Conservation (phyloP, 768 basidiomycete genomes). For the Tephrocybe sp. region DNA sequence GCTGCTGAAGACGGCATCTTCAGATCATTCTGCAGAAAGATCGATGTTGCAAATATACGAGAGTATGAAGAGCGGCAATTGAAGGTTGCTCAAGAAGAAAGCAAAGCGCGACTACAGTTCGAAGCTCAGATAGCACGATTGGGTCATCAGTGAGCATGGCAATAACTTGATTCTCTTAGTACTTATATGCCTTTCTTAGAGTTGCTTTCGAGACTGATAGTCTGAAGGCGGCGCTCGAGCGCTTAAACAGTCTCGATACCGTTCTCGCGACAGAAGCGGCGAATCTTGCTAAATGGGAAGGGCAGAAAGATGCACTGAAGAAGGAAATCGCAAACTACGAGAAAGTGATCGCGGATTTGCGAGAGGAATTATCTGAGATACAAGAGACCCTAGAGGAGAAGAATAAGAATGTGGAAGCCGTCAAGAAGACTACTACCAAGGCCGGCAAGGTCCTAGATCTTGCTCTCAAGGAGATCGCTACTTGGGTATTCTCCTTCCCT, state of each 20-base stretch:
- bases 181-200: conserved; percentile 37
- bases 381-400: conserved; percentile 72
- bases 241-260: conserved; percentile 54
- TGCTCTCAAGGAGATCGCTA: conserved; percentile 86
- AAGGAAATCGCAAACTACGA: conserved; percentile 62
- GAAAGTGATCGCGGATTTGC: conserved; percentile 52
- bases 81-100: conserved; percentile 85
- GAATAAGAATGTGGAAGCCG: conserved; percentile 71
- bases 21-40: conserved; percentile 71
- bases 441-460: conserved; percentile 81
- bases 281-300: conserved; percentile 53
- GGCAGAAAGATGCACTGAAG: conserved; percentile 54
- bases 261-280: conserved; percentile 52
- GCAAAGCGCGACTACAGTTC: conserved; percentile 77
- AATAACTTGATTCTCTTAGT: neutral
- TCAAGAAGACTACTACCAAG: conserved; percentile 68
- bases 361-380: conserved; percentile 59
- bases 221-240: conserved; percentile 60
- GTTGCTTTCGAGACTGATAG: conserved; percentile 82
- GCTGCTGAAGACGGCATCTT: conserved; percentile 83
- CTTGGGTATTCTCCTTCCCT: conserved; percentile 45
- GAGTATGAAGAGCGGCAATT: conserved; percentile 94
- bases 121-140: conserved; percentile 86
- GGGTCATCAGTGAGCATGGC: conserved; percentile 69
- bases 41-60: conserved; percentile 79